Evolutionary conservation across 1,284 basidiomycete species (phyloP).

Genomic region (Singerocomus inundabilis): DNA sequence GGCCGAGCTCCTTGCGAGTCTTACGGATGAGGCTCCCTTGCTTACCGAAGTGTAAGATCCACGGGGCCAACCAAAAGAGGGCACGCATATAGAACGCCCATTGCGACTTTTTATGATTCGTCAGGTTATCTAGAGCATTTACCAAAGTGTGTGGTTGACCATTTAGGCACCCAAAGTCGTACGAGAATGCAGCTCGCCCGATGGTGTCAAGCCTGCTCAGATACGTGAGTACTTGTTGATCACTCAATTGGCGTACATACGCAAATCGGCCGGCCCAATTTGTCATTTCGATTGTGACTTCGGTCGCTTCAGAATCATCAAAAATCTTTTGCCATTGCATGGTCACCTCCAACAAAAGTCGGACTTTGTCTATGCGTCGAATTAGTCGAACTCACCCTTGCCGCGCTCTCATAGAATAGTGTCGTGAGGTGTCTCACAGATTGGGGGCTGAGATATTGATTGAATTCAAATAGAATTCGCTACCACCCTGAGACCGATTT

Average conservation of each 20-base stretch:
- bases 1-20: conserved; percentile 49
- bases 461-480: neutral
- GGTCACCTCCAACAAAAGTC: conserved; percentile 34
- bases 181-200: conserved; percentile 53
- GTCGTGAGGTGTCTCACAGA: conserved; percentile 48
- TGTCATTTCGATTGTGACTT: conserved; percentile 52
- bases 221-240: conserved; percentile 3
- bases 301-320: conserved; percentile 34
- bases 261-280: conserved; percentile 59
- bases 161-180: conserved; percentile 51
- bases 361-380: neutral
- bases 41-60: conserved; percentile 51
- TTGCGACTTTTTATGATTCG: conserved; percentile 54
- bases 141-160: conserved; percentile 46
- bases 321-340: conserved; percentile 46
- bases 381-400: conserved; percentile 32
- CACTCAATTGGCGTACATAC: conserved; percentile 33
- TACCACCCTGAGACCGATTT: conserved; percentile 6
- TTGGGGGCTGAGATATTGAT: conserved; percentile 40
- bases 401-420: conserved; percentile 51
- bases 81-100: conserved; percentile 63
- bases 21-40: conserved; percentile 56
- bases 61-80: conserved; percentile 56
- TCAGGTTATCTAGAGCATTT: conserved; percentile 52
- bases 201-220: conserved; percentile 50